Conservation (phyloP, 2,329 filamentous ascomycete genomes). For the Fusarium sarcochroum region DNA sequence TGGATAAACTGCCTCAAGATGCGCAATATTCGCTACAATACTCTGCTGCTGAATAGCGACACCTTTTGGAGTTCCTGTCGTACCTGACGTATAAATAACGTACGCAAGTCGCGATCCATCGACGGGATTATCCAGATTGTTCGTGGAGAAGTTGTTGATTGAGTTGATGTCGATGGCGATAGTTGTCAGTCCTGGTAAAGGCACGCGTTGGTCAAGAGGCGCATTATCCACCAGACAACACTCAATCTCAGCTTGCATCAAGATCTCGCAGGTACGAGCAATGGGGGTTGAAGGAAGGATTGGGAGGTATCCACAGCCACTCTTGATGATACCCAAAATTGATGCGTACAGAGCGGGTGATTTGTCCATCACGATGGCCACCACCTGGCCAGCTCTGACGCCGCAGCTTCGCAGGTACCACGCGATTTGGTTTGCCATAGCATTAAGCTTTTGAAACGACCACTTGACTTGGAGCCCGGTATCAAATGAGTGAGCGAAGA, state of each 20-base stretch:
- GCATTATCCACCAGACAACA: constrained; percentile 60
- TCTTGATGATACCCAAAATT: constrained; percentile 81
- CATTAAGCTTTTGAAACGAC: constrained; percentile 76
- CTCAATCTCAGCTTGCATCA: constrained; percentile 69
- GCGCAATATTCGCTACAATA: constrained; percentile 80
- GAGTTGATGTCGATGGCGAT: constrained; percentile 54
- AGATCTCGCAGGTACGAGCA: constrained; percentile 71
- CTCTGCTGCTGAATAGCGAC: constrained; percentile 83
- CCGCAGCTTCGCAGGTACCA: constrained; percentile 63
- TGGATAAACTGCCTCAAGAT: constrained; percentile 77
- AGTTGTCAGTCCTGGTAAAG: constrained; percentile 36
- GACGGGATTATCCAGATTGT: constrained; percentile 57
- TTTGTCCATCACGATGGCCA: constrained; percentile 86
- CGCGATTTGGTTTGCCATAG: constrained; percentile 74
- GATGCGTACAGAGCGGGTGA: constrained; percentile 78
- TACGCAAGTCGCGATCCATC: constrained; percentile 74
- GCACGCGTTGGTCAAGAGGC: constrained; percentile 35
- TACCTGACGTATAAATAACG: constrained; percentile 87
- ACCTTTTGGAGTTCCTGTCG: constrained; percentile 84
- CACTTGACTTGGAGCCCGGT: constrained; percentile 57
- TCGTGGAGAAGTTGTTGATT: constrained; percentile 49
- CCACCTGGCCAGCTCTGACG: constrained; percentile 66
- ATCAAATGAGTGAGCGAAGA: constrained; percentile 66
- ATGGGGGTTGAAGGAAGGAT: constrained; percentile 79
- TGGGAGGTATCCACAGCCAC: constrained; percentile 84